A percentile compares a stretch with the other conserved stretches of the same genome.
Evolutionary conservation across 2,329 filamentous ascomycete genomes (phyloP).

Genomic region (Endothia cerciana): DNA sequence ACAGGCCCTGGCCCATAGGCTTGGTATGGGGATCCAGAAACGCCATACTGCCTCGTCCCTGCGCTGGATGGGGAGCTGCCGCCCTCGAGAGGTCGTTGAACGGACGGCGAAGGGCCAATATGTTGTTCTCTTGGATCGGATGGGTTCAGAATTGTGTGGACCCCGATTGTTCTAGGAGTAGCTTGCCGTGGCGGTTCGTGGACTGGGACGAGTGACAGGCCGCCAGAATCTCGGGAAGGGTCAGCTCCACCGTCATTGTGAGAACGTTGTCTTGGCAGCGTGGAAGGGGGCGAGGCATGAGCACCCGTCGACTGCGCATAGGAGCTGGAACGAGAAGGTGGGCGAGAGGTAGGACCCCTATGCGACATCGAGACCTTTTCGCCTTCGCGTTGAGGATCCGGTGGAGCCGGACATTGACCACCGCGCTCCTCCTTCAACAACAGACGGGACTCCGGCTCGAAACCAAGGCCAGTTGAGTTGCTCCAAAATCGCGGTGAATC

Average conservation of each 20-base stretch:
- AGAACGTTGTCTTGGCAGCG: constrained; percentile 36
- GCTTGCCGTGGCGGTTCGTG: constrained; percentile 37
- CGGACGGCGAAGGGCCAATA: constrained; percentile 28
- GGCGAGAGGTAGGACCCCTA: constrained; percentile 59
- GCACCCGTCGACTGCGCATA: constrained; percentile 47
- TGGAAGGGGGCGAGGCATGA: constrained; percentile 36
- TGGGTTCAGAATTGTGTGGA: constrained; percentile 52
- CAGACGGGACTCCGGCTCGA: constrained; percentile 30
- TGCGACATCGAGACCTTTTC: constrained; percentile 68
- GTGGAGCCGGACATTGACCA: constrained; percentile 62
- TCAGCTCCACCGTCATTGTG: constrained; percentile 38
- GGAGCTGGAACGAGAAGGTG: constrained; percentile 56
- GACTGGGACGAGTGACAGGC: constrained; percentile 36
- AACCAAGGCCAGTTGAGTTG: constrained; percentile 27
- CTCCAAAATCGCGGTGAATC: constrained; percentile 17
- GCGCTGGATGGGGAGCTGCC: constrained; percentile 32
- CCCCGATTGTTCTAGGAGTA: constrained; percentile 43
- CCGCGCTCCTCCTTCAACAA: constrained; percentile 34
- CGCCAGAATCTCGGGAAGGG: constrained; percentile 36
- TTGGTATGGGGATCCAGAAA: constrained; percentile 31
- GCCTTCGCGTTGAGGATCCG: constrained; percentile 55
- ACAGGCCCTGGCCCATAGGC: constrained; percentile 17
- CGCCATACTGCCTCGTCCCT: constrained; percentile 33
- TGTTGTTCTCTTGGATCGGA: constrained; percentile 37
- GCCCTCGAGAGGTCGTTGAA: constrained; percentile 31